Evolutionary conservation across 106 monocot genomes (phyloP), one percentile per base, ranked within the genome.

Genomic region (Cymbidium sinense): DNA sequence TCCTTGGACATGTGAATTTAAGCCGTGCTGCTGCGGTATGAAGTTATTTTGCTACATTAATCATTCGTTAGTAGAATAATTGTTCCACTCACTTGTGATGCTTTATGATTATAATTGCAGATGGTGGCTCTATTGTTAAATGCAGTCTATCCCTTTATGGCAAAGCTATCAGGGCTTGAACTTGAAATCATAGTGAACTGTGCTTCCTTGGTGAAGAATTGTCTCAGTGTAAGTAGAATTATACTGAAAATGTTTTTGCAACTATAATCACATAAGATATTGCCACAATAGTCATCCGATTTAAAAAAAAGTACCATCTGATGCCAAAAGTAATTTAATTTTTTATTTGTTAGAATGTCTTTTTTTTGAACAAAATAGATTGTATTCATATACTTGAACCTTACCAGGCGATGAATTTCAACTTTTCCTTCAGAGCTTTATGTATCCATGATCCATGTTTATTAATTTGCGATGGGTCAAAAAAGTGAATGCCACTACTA

Each of bases 161-260:
- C 87, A 36, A 88, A 83, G 55, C 75, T 98, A 44, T 88, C 88
- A 43, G 96, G 91, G 44, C 11, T 79, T 75, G 65, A 2, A 43
- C 94, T 94, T 69, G 19, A 31, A 28, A 27, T 98, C n/a, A 55
- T 83, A 65, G 51, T 91, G 8, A 90, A 85, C 79, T 84, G 67
- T 85, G 89, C 90, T 77, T 90, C 96, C 23, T 23, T 92, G 73
- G 4, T 92, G 79, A 94, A 90, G 81, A 90, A 84, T 85, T 27
- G 85, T 77, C 70, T 98, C 23, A 79, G 85, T 34, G 96, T 98
- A 67, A 91, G 96, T 91, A 70, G 34, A 77, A 50, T 21, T 50
- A 35, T 27, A 12, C 13, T 44, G 27, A 74, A 43, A 44, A 47
- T 36, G 37, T 39, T 39, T n/a, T 71, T 71, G 33, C 17, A 67